Evolutionary conservation across 345 rosid genomes (phyloP), one percentile per base, ranked within the genome.

Genomic region (Conringia planisiliqua): DNA sequence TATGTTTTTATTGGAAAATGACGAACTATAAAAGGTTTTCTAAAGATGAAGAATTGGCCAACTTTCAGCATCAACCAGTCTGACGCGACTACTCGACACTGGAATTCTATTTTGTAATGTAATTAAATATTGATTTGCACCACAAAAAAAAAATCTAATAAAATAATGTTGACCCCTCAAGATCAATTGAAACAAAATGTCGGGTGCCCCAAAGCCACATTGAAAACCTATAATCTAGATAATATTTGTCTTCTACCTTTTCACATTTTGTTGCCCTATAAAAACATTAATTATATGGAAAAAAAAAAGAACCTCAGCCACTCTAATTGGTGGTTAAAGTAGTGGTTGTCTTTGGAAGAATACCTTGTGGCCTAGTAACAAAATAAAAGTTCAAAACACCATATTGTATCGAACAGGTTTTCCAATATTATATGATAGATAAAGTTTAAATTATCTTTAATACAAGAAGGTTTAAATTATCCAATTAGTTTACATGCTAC

Each of bases 61-160:
- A 74, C 78, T 77, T 71, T 70, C 56, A 62, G 70, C 16, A 30
- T 62, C 70, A 70, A 50, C 61, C 36, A 24, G 50, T 16, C 74
- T 83, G 82, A 76, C 76, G 89, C 92, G 87, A 85, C 86, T 84
- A 74, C 91, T 81, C 86, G 91, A 82, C 83, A 68, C 42, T 72
- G 86, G 82, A 63, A 63, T 75, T 80, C 51, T 36, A 32, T 33
- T 40, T 26, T 6, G 7, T 6, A 4, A 30, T 35, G 4, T 43
- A 32, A 43, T 44, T 27, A 38, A 55, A 16, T 35, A 57, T 14
- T 22, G 24, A 2, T 22, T 22, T 22, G 24, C 24, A 22, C 24
- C 24, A 22, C 24, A 22, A 22, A 2, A 22, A 22, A 22, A 22
- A 2, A 2, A 22, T 22, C 24, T 43, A 32, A 55, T 44, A 18